Evolutionary conservation across 805 yeast genomes (phyloP).

Genomic region (Starmerella lactis-condensi): DNA sequence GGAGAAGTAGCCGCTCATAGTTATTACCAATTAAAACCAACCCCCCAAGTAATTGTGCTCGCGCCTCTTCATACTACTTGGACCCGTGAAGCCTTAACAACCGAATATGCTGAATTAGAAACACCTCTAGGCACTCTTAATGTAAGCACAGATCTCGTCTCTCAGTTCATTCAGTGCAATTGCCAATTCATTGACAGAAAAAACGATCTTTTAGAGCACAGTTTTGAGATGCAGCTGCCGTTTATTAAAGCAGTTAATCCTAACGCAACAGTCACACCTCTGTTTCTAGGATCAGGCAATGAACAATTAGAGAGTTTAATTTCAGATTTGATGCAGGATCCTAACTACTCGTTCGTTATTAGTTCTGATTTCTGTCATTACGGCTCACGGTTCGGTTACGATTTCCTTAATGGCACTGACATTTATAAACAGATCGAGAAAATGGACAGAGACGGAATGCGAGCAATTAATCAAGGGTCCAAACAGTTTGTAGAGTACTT

Average conservation of each 20-base stretch:
- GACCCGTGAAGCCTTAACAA: constrained; percentile 41
- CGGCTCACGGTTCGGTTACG: constrained; percentile 50
- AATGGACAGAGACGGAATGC: constrained; percentile 57
- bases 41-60: constrained; percentile 47
- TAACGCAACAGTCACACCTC: constrained; percentile 43
- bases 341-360: constrained; percentile 48
- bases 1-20: constrained; percentile 64
- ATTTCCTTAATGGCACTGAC: constrained; percentile 4
- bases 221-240: constrained; percentile 89
- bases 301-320: background rate
- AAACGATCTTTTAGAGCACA: constrained; percentile 71
- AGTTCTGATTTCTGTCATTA: constrained; percentile 94
- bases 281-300: constrained; percentile 48
- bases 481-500: constrained; percentile 56
- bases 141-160: constrained; percentile 35
- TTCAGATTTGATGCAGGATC: constrained; percentile 35
- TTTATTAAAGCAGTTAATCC: constrained; percentile 30
- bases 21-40: constrained; percentile 48
- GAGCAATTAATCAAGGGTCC: constrained; percentile 35
- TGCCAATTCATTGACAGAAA: constrained; percentile 21
- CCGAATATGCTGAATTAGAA: constrained; percentile 37
- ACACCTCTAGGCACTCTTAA: constrained; percentile 69
- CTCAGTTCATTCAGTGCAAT: constrained; percentile 2
- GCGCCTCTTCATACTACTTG: constrained; percentile 92
- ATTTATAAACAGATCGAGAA: constrained; percentile 57